Evolutionary conservation across 768 basidiomycete species (phyloP).

Genomic region (Pholiota microspora): DNA sequence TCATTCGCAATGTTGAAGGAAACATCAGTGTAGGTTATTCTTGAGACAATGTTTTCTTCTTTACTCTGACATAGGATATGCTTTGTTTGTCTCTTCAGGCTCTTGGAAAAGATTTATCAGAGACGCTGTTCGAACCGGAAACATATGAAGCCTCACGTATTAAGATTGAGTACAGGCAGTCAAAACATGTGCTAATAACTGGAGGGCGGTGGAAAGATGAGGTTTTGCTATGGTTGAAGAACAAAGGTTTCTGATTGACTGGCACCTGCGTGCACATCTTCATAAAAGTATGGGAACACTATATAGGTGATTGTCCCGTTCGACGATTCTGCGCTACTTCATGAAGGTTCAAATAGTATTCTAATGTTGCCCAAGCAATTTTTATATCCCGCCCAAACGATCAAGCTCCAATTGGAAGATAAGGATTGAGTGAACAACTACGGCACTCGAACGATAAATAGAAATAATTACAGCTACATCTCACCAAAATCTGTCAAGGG

Average conservation of each 20-base stretch:
- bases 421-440: too few species aligned
- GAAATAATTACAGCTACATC: conserved; percentile 1
- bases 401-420: too few species aligned
- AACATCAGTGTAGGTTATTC: conserved; percentile 45
- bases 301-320: not conserved
- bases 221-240: conserved; percentile 60
- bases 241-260: conserved; percentile 55
- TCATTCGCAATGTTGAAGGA: conserved; percentile 71
- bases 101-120: conserved; percentile 55
- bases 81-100: conserved; percentile 35
- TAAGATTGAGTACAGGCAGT: conserved; percentile 43
- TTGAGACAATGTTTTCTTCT: not conserved
- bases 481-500: conserved; percentile 9
- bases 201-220: conserved; percentile 65
- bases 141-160: conserved; percentile 49
- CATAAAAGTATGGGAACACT: conserved; percentile 3
- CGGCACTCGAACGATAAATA: not conserved
- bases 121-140: conserved; percentile 45
- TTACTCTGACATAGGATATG: not conserved
- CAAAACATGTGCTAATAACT: conserved; percentile 54
- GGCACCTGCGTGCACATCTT: not conserved
- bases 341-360: not conserved
- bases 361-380: too few species aligned
- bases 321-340: not conserved
- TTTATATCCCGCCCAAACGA: too few species aligned